phyloP scores from a whole-genome alignment of 2,329 filamentous ascomycete genomes.

The Cladosporium sp. region DNA sequence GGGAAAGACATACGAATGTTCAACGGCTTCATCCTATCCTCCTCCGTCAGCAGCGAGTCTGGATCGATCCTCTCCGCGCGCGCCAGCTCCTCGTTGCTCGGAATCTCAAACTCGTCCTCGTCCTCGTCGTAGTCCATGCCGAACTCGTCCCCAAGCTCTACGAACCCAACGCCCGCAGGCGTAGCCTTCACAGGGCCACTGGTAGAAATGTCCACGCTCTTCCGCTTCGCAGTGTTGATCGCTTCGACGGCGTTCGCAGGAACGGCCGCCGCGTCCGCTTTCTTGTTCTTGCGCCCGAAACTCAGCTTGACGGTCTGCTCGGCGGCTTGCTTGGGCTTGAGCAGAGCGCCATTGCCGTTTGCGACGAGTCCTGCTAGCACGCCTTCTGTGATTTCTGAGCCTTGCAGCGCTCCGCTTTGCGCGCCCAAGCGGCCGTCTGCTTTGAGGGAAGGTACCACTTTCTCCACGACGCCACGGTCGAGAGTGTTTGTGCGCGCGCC shows the following conservation, averaged over 20 bases:
- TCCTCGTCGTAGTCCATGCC: slow-evolving; percentile 51
- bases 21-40: slow-evolving; percentile 76
- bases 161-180: slow-evolving; percentile 65
- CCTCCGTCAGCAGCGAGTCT: slow-evolving; percentile 80
- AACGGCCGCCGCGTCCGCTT: slow-evolving; percentile 44
- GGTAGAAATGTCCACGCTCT: slow-evolving; percentile 35
- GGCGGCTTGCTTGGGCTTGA: slow-evolving; percentile 55
- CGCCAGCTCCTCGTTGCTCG: slow-evolving; percentile 50
- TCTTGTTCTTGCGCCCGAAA: slow-evolving; percentile 62
- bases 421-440: slow-evolving; percentile 67
- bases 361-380: slow-evolving; percentile 76
- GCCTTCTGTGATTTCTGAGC: slow-evolving; percentile 69
- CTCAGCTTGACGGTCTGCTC: slow-evolving; percentile 52
- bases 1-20: slow-evolving; percentile 64
- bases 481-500: slow-evolving; percentile 70
- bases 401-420: slow-evolving; percentile 65
- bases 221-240: slow-evolving; percentile 36
- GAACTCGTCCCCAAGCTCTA: slow-evolving; percentile 64
- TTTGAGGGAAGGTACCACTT: slow-evolving; percentile 71
- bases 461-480: slow-evolving; percentile 66
- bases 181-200: slow-evolving; percentile 44
- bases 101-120: slow-evolving; percentile 40
- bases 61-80: slow-evolving; percentile 86
- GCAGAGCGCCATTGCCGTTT: slow-evolving; percentile 64
- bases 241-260: slow-evolving; percentile 40